Percentiles rank a stretch among this genome's conserved stretches.
phyloP scores from a whole-genome alignment of 2,329 filamentous ascomycete species.

The Neocucurbitaria cava region DNA sequence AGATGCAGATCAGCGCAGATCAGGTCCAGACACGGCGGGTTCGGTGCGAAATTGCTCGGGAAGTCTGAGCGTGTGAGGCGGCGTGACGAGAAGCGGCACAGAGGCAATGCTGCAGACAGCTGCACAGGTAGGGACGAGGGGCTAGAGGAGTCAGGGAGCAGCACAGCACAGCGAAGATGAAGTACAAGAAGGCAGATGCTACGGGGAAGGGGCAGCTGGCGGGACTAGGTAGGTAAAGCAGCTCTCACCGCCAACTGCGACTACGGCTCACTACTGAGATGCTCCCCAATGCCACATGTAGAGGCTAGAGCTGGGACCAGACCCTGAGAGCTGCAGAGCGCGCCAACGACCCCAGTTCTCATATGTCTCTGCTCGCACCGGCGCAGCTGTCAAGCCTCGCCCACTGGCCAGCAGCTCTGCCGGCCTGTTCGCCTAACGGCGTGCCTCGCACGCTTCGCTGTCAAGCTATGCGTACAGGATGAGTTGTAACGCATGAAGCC shows the following conservation, averaged over 20 bases:
- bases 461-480: conserved; percentile 12
- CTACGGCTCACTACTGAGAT: neutral
- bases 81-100: conserved; percentile 13
- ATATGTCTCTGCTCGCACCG: neutral
- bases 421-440: neutral
- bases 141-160: neutral
- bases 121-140: conserved; percentile 2
- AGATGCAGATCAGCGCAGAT: conserved; percentile 17
- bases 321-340: neutral
- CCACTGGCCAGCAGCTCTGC: neutral
- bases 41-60: conserved; percentile 22
- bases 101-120: conserved; percentile 13
- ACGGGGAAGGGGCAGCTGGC: neutral
- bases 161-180: neutral
- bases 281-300: neutral
- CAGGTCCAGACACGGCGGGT: conserved; percentile 12
- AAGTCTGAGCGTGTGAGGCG: conserved; percentile 7
- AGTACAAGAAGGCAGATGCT: neutral
- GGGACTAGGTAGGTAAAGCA: neutral
- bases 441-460: conserved; percentile 12
- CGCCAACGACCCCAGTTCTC: neutral
- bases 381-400: neutral
- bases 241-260: conserved; percentile 1
- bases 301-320: neutral
- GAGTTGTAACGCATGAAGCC: conserved; percentile 15